Evolutionary conservation across 352 stramenopile species (phyloP), one percentile per base, ranked within the genome.

Genomic region (Phytophthora hibernalis): DNA sequence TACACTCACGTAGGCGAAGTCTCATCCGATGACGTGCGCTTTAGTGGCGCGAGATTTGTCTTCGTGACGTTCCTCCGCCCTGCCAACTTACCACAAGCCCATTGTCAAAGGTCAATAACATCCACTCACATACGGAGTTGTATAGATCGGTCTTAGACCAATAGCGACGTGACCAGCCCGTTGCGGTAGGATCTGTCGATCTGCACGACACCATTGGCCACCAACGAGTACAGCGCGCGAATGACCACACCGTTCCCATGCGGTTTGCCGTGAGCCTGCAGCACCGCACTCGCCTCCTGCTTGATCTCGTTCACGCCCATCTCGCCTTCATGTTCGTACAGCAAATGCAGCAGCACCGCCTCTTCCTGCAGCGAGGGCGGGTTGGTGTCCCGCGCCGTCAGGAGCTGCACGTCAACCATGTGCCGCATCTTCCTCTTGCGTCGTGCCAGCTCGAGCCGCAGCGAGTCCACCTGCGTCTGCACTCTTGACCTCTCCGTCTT

Each of bases 291-390:
- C 3, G 79, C 75, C n/a, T 79, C 74, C 24, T 79, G 68, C 60
- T 91, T 89, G 5, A 91, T 70, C 58, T 85, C 78, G 30, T 80
- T 82, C 49, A 89, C 80, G 13, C 74, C 82, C 79, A 89, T 87
- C 63, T 91, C 79, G 16, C 83, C 83, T 43, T 74, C 79, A 49
- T 89, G 68, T 38, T 80, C 65, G 51, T 86, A 89, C 22, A 91
- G 64, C 40, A 91, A 65, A 24, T 89, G 79, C 35, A 91, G 70
- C 37, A 91, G 74, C 60, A 87, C 79, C 1, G 82, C 79, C 61
- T 89, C 80, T 61, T 87, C 78, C 0, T 74, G 69, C 16, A 89
- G 68, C 26, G 74, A 77, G 0, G 82, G 76, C 15, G 75, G 72
- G 30, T 61, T 78, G n/a, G 78, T 83, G 48, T 82, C 68, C 21